Evolutionary conservation across 1,139 yeast genomes (phyloP).

Genomic region (Diutina catenulata): DNA sequence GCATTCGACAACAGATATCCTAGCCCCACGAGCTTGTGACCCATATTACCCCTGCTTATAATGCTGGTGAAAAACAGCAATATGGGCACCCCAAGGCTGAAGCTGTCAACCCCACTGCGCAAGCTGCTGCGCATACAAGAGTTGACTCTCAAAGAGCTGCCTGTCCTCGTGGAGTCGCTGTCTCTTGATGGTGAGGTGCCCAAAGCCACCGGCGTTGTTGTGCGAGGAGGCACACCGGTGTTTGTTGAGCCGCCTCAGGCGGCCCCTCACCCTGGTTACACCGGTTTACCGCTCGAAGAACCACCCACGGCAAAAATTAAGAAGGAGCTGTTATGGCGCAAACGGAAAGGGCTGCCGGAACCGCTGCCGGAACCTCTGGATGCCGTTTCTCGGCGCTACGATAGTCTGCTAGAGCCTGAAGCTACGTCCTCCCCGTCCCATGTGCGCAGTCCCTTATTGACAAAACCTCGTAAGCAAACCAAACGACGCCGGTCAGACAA

Average conservation of each 20-base stretch:
- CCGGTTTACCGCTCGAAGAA: constrained; percentile 58
- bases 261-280: constrained; percentile 38
- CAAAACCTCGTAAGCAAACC: too few species aligned
- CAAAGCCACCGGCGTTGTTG: not conserved
- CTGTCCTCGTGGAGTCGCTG: not conserved
- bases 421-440: too few species aligned
- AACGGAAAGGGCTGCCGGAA: too few species aligned
- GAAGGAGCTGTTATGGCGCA: constrained; percentile 10
- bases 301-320: constrained; percentile 45
- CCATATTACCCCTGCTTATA: too few species aligned
- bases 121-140: constrained; percentile 3
- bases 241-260: constrained; percentile 52
- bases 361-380: not conserved
- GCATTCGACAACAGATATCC: too few species aligned
- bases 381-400: not conserved
- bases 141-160: not conserved
- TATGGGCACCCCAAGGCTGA: too few species aligned
- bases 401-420: not conserved
- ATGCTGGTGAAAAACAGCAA: too few species aligned
- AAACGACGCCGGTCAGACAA: too few species aligned
- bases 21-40: too few species aligned
- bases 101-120: too few species aligned
- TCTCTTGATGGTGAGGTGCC: not conserved
- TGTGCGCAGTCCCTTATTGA: too few species aligned
- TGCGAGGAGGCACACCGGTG: not conserved